These are phyloP conservation scores for Gautieria morchelliformis DNA, from an alignment of 768 basidiomycete species.

Conservation along the genomic window DNA sequence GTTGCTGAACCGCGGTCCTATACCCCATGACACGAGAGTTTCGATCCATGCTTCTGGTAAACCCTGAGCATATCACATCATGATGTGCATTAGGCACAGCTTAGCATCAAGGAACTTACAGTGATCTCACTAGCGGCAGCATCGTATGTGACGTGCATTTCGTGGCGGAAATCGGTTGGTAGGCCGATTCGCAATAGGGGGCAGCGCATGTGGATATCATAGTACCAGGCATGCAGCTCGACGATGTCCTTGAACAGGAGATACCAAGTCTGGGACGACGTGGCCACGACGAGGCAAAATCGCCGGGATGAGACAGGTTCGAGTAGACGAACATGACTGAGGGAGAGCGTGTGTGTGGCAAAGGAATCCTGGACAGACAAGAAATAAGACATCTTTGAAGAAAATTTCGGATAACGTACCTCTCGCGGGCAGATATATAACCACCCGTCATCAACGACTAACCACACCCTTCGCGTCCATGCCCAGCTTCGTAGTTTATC, in stretches of 20 bases:
- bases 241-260: background rate
- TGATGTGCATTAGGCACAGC: background rate
- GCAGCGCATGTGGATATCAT: background rate
- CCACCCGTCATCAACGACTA: background rate
- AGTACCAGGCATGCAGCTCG: background rate
- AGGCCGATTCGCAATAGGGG: constrained; percentile 3
- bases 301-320: background rate
- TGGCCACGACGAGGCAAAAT: background rate
- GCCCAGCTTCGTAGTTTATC: constrained; percentile 2
- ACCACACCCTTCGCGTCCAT: constrained; percentile 4
- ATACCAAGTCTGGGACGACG: constrained; percentile 3
- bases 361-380: background rate
- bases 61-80: background rate
- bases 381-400: background rate
- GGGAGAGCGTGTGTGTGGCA: background rate
- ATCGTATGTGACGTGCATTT: constrained; percentile 5
- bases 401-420: background rate
- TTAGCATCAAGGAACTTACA: background rate
- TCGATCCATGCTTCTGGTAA: constrained; percentile 4
- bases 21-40: background rate
- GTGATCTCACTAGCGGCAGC: background rate
- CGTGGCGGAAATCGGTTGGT: background rate
- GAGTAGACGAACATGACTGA: background rate
- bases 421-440: background rate
- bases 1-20: background rate